These are phyloP conservation scores for rapeseed (Brassica napus) DNA, from an alignment of 345 rosid species.

Conservation along the genomic window Da-Ae NC_063438.1:4878001-4878500, in stretches of 20 bases:
- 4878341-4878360: constrained; percentile 35
- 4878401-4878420: neutral
- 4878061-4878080: constrained; percentile 29
- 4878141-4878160: constrained; percentile 57
- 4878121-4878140: constrained; percentile 68
- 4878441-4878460: constrained; percentile 33
- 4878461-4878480: constrained; percentile 48
- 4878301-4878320: constrained; percentile 40
- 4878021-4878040: constrained; percentile 41
- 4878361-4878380: neutral
- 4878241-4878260: neutral
- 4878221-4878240: constrained; percentile 6
- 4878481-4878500: constrained; percentile 56
- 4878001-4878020: constrained; percentile 59
- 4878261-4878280: constrained; percentile 51
- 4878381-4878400: neutral
- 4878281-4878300: constrained; percentile 53
- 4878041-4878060: constrained; percentile 43
- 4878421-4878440: constrained; percentile 33
- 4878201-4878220: neutral
- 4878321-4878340: constrained; percentile 23
- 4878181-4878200: constrained; percentile 6
- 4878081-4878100: constrained; percentile 56
- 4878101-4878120: constrained; percentile 82
- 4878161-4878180: constrained; percentile 29